Evolutionary conservation across 768 basidiomycete genomes (phyloP), one percentile per base, ranked within the genome.

Genomic region (Lentinula boryana): DNA sequence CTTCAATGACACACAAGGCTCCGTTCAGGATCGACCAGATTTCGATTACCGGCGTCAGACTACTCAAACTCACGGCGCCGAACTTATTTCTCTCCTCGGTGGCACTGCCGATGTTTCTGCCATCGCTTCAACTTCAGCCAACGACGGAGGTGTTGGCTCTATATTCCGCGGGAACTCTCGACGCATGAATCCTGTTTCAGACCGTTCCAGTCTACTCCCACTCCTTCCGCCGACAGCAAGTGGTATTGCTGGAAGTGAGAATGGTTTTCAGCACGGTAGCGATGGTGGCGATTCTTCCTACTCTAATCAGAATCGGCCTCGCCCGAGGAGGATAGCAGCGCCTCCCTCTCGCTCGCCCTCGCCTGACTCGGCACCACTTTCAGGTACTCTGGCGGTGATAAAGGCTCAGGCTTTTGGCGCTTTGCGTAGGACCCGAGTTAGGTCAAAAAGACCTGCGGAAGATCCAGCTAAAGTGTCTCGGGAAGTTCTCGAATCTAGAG

Each of bases 341-440:
- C 79, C 78, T 67, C 74, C 76, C 65, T 77, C 81, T n/a, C 79
- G 79, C 53, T 81, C 82, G 3, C 76, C 78, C 44, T 82, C 81
- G 10, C 79, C 80, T 46, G 51, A 67, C 62, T 68, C 69, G 62
- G 70, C 75, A 58, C 72, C 80, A 18, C 73, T 91, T 68, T 91
- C 88, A 54, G 88, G 89, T 27, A 93, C 92, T 33, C 82, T 94
- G 51, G 91, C 92, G 57, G 91, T 93, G 60, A 92, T 94, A 75
- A 94, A 93, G 75, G 91, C 91, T 46, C 91, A 93, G 70, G 87
- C 92, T 41, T 94, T 93, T 70, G 92, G 91, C 35, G 89, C 89
- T 18, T 76, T 92, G 64, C 87, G 91, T 56, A 81, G 91, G 71
- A 88, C 91, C 58, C 84, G 91, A 61, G 80, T 87, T 46, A 81